Base-by-base conservation (phyloP, 495 filamentous ascomycete species). In the Penicillium lividum region DNA sequence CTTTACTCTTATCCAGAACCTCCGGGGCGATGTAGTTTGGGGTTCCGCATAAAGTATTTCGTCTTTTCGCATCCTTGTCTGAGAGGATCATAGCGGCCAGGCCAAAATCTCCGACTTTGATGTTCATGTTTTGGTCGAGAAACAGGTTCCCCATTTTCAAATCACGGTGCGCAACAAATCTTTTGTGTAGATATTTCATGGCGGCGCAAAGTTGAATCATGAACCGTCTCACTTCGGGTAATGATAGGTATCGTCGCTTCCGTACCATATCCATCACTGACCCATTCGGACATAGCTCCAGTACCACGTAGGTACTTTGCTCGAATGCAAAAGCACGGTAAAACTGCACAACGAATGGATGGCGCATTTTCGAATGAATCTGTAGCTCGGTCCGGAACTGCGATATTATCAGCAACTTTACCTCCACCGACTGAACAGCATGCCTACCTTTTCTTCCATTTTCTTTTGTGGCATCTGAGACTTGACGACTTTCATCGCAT, bases 211-310 rank as follows among this genome's bases (percentile, higher is more conserved):
- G 90, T 74, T 99, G 95, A 42, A 99, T 86, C 59, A 93, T 87
- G 69, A 93, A 93, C 53, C 91, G 90, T 56, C 95, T 82, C 11
- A 96, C 89, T 71, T 99, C 95, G 0, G 93, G 90, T 65, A 97
- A 86, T 15, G 90, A 96, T 25, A 98, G 76, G 28, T 85, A 91
- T 64, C 88, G 91, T 62, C 95, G 80, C 64, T 89, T 88, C 68
- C 92, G 91, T 46, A 99, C 86, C 89, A 98, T 96, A 68, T 98
- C 95, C 88, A 96, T 96, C 34, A 99, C 82, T n/a, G 92, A 97
- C 0, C 96, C 95, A 68, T 97, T 97, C 5, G 88, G 87, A 67
- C 95, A 98, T 51, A 99, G 73, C 63, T 99, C 95, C 4, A 99
- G 80, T 49, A 97, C 89, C 22, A 99, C 89, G 64, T 96, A 99